Percentiles rank a stretch among this genome's conserved stretches.
Conservation (phyloP, 1,284 basidiomycete species). For the Porogramme epimiltina region DNA sequence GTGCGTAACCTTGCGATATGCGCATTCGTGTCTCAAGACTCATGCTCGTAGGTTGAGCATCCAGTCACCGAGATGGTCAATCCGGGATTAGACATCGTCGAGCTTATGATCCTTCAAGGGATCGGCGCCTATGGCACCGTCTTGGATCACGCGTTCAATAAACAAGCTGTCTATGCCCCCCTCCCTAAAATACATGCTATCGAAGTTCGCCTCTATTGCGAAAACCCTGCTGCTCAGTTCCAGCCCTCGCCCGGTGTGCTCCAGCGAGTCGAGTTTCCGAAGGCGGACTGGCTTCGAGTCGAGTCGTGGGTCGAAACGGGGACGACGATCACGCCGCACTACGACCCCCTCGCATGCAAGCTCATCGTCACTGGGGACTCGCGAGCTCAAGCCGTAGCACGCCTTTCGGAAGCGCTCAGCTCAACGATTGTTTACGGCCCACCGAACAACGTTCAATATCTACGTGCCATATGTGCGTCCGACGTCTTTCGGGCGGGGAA, state of each 20-base stretch:
- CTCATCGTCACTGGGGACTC: slow-evolving; percentile 47
- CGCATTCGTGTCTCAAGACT: background rate
- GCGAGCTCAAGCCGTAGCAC: slow-evolving; percentile 42
- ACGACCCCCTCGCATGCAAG: slow-evolving; percentile 61
- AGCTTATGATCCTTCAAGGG: slow-evolving; percentile 65
- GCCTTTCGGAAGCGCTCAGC: slow-evolving; percentile 40
- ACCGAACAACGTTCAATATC: slow-evolving; percentile 59
- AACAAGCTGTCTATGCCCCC: slow-evolving; percentile 35
- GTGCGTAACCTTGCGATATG: slow-evolving; percentile 27
- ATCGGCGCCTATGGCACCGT: slow-evolving; percentile 36
- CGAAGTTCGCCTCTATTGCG: slow-evolving; percentile 68
- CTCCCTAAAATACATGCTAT: slow-evolving; percentile 46
- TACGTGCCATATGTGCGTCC: slow-evolving; percentile 46
- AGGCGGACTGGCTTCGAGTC: slow-evolving; percentile 50
- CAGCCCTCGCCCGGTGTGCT: slow-evolving; percentile 64
- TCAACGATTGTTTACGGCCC: slow-evolving; percentile 47
- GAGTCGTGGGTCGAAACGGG: slow-evolving; percentile 59
- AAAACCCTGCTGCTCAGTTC: slow-evolving; percentile 63
- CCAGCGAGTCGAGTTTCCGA: slow-evolving; percentile 51
- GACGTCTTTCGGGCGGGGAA: slow-evolving; percentile 46
- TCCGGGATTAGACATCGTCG: slow-evolving; percentile 63
- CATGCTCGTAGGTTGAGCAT: slow-evolving; percentile 66
- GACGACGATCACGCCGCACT: slow-evolving; percentile 53
- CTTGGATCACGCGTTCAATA: slow-evolving; percentile 29
- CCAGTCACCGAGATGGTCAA: slow-evolving; percentile 64